Base-by-base conservation (phyloP, 75 land plant species). In the Cunninghamia lanceolata region DNA sequence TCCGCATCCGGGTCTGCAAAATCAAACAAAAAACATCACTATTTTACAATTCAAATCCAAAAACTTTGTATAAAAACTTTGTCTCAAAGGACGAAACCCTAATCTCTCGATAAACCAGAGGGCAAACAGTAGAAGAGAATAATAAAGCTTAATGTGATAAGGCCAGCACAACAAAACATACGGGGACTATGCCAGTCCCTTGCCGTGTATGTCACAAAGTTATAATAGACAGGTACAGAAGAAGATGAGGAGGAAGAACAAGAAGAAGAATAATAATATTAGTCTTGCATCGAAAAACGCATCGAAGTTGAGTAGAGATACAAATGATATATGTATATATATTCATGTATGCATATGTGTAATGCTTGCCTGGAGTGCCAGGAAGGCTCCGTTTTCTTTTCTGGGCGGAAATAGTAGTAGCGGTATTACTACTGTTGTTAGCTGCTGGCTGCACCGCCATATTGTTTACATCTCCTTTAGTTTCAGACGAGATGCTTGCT, bases 1-100 rank as follows among this genome's bases (percentile, higher is more conserved):
- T 97, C 99, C 83, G 99, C 96, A 85, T 96, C 99, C 71, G 99
- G 99, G 93, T 97, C 99, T 97, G 93, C 89, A 79, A 80, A 56
- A 86, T 81, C 73, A 63, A 89, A 74, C 78, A 87, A 73, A 91
- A 86, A 86, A 79, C 85, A 80, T 84, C 36, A 38, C 35, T 53
- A 14, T 56, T 47, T 17, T 5, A 63, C n/a, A 73, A 73, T 50
- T 50, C 16, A 50, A 50, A 14, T 50, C 53, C 53, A 50, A 9
- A 73, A 34, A n/a, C n/a, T 3, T 13, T 9, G 7, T 30, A 17
- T 47, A 5, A 47, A 47, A 47, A 21, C 25, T 56, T 56, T 56
- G 63, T 56, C 3, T 25, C 63, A 21, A 56, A 21, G 25, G 25
- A 63, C 8, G 68, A 63, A 63, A 63, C 68, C 68, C 68, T 63